Percentiles rank a stretch among this genome's conserved stretches.
These are phyloP conservation scores for Simplicillium sp. DNA, from an alignment of 2,329 filamentous ascomycete genomes.

Conservation along the genomic window DNA sequence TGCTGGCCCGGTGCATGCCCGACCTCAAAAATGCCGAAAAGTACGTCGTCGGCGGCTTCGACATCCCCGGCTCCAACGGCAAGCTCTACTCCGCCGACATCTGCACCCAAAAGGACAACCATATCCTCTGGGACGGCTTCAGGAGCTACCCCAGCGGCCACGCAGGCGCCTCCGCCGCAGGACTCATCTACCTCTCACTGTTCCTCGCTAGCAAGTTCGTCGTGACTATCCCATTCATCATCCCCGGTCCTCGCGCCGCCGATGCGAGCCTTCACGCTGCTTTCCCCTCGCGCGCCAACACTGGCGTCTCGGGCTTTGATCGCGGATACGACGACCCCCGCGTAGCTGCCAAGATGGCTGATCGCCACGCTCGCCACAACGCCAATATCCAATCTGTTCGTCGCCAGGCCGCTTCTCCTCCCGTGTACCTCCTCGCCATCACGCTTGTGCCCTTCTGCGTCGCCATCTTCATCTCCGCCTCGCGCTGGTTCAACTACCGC, in stretches of 20 bases:
- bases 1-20: slow-evolving; percentile 71
- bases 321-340: slow-evolving; percentile 20
- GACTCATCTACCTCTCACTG: slow-evolving; percentile 75
- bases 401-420: slow-evolving; percentile 71
- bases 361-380: slow-evolving; percentile 16
- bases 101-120: slow-evolving; percentile 55
- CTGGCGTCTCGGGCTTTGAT: slow-evolving; percentile 27
- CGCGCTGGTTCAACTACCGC: slow-evolving; percentile 78
- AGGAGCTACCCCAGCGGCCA: slow-evolving; percentile 58
- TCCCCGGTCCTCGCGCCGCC: slow-evolving; percentile 32
- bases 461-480: slow-evolving; percentile 74
- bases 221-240: slow-evolving; percentile 62
- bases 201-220: slow-evolving; percentile 80
- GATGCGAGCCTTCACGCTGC: slow-evolving; percentile 50
- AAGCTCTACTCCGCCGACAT: slow-evolving; percentile 68
- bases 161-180: slow-evolving; percentile 62
- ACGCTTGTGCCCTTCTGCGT: slow-evolving; percentile 62
- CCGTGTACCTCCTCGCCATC: slow-evolving; percentile 65
- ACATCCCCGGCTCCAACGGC: slow-evolving; percentile 42
- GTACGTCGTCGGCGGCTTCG: slow-evolving; percentile 55
- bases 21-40: slow-evolving; percentile 54
- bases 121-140: slow-evolving; percentile 69
- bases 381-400: slow-evolving; percentile 33
- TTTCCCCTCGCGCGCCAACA: slow-evolving; percentile 58
- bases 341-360: slow-evolving; percentile 15